phyloP scores from a whole-genome alignment of 2,329 filamentous ascomycete genomes.

The Neonectria ditissima region DNA sequence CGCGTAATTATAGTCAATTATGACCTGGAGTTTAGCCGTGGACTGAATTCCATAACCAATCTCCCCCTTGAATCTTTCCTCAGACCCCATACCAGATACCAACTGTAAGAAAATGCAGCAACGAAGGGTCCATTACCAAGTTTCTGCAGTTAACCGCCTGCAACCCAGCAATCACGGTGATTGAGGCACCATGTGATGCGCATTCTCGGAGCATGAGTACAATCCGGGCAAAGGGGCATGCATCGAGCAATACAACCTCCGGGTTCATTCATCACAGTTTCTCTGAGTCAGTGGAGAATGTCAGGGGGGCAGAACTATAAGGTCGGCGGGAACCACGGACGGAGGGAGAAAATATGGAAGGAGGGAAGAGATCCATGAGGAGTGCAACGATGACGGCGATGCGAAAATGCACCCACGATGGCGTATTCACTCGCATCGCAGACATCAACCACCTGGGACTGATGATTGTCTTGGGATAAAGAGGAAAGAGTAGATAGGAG shows the following conservation, averaged over 20 bases:
- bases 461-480: neutral
- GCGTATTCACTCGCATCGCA: neutral
- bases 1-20: neutral
- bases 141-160: neutral
- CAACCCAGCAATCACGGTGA: neutral
- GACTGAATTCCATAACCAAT: neutral
- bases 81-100: neutral
- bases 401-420: neutral
- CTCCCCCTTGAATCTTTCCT: neutral
- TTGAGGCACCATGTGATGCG: neutral
- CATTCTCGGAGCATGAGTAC: constrained; percentile 1
- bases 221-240: constrained; percentile 5
- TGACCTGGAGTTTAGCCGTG: neutral
- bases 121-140: neutral
- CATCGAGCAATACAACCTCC: neutral
- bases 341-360: constrained; percentile 1
- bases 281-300: neutral
- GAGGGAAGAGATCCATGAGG: neutral
- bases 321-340: neutral
- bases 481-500: no score
- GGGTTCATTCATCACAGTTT: neutral
- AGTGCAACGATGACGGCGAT: constrained; percentile 16
- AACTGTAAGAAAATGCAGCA: neutral
- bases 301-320: neutral
- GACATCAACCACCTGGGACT: constrained; percentile 4